Percentiles rank a stretch among this genome's conserved stretches.
phyloP scores from a whole-genome alignment of 2,329 filamentous ascomycete species.

The Ophidiomyces ophidiicola region DNA sequence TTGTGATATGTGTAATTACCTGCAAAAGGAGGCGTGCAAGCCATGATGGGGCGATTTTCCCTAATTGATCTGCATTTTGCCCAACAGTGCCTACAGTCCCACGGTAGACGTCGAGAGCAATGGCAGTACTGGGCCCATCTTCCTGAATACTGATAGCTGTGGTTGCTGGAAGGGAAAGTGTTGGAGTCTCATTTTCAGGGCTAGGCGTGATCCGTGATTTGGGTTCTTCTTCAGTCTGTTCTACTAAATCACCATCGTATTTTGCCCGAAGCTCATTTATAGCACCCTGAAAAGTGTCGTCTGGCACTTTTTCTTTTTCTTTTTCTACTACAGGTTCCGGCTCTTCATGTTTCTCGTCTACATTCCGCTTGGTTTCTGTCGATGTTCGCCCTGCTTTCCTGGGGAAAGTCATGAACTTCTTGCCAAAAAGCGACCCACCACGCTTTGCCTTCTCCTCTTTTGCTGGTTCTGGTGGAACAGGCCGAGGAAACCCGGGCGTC shows the following conservation, averaged over 20 bases:
- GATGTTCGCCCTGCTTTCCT: constrained; percentile 67
- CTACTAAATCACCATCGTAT: constrained; percentile 34
- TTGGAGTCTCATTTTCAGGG: constrained; percentile 34
- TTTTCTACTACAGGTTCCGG: constrained; percentile 42
- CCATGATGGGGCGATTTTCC: constrained; percentile 82
- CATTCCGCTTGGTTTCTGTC: constrained; percentile 57
- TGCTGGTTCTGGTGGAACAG: constrained; percentile 20
- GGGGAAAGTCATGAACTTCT: constrained; percentile 65
- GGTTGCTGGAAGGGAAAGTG: constrained; percentile 33
- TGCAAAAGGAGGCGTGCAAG: constrained; percentile 72
- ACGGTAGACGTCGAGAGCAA: constrained; percentile 74
- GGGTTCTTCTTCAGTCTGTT: constrained; percentile 29
- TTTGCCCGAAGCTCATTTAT: constrained; percentile 36
- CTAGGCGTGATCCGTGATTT: constrained; percentile 33
- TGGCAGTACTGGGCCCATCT: constrained; percentile 49
- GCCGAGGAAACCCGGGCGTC: not conserved
- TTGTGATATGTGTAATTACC: constrained; percentile 31
- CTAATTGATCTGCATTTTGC: constrained; percentile 66
- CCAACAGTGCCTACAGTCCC: constrained; percentile 72
- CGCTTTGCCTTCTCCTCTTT: constrained; percentile 49
- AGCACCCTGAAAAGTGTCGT: constrained; percentile 36
- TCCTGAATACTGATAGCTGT: constrained; percentile 55
- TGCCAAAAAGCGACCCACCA: constrained; percentile 55
- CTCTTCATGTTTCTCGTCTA: constrained; percentile 60
- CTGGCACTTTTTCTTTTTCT: constrained; percentile 37